phyloP scores from a whole-genome alignment of 2,329 filamentous ascomycete species.

The Botryotinia convoluta region DNA sequence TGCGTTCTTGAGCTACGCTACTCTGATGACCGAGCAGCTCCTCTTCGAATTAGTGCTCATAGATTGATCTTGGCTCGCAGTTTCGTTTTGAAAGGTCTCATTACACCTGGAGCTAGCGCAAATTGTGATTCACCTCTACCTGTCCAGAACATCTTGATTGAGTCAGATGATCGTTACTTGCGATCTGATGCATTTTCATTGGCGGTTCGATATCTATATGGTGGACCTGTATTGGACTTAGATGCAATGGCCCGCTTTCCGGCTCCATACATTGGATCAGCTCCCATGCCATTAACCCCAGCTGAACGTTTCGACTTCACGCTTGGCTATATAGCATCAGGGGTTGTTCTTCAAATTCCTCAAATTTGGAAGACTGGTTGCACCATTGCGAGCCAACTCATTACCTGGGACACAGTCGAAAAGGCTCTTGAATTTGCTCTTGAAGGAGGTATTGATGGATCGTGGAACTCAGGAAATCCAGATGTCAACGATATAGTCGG shows the following conservation, averaged over 20 bases:
- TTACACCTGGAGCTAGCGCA: slow-evolving; percentile 33
- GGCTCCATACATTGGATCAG: slow-evolving; percentile 27
- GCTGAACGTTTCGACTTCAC: slow-evolving; percentile 51
- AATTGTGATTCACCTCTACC: slow-evolving; percentile 33
- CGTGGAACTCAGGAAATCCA: slow-evolving; percentile 39
- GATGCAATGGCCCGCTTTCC: slow-evolving; percentile 24
- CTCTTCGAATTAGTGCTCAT: slow-evolving; percentile 52
- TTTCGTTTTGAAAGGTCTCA: slow-evolving; percentile 41
- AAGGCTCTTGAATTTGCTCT: slow-evolving; percentile 59
- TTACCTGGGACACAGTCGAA: slow-evolving; percentile 64
- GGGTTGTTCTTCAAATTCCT: slow-evolving; percentile 54
- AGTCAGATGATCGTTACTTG: slow-evolving; percentile 52
- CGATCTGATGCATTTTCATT: slow-evolving; percentile 56
- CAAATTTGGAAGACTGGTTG: slow-evolving; percentile 57
- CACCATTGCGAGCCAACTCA: slow-evolving; percentile 54
- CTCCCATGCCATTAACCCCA: slow-evolving; percentile 42
- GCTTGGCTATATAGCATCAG: slow-evolving; percentile 64
- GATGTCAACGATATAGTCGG: slow-evolving; percentile 33
- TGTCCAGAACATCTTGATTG: slow-evolving; percentile 45
- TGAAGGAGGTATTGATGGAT: slow-evolving; percentile 43
- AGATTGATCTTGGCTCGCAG: slow-evolving; percentile 56
- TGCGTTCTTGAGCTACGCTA: slow-evolving; percentile 49
- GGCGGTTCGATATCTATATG: slow-evolving; percentile 57
- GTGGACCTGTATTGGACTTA: slow-evolving; percentile 48
- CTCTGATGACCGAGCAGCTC: slow-evolving; percentile 41